Evolutionary conservation across 2,329 filamentous ascomycete genomes (phyloP).

Genomic region (Thelonectria blattea): DNA sequence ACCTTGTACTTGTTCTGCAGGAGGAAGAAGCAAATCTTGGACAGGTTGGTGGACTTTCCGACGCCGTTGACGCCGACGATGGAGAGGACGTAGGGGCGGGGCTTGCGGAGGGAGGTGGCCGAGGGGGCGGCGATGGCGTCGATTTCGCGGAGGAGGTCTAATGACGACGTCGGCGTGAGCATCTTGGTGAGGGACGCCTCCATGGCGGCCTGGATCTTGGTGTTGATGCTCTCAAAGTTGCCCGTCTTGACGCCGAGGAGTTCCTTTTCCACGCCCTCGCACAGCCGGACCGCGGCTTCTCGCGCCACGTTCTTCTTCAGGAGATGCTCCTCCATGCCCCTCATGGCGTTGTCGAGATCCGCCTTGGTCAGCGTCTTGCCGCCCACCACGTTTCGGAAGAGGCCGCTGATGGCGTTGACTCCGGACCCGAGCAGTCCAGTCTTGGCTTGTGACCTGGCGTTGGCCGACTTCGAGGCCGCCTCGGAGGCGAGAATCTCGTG

Average conservation of each 20-base stretch:
- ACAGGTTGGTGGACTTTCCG: slow-evolving; percentile 96
- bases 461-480: slow-evolving; percentile 60
- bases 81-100: slow-evolving; percentile 93
- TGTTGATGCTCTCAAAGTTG: slow-evolving; percentile 87
- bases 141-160: slow-evolving; percentile 94
- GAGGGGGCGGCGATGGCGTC: slow-evolving; percentile 75
- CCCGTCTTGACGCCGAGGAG: slow-evolving; percentile 89
- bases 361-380: slow-evolving; percentile 90
- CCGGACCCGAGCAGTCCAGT: slow-evolving; percentile 78
- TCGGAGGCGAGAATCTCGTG: slow-evolving; percentile 85
- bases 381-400: slow-evolving; percentile 94
- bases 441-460: slow-evolving; percentile 54
- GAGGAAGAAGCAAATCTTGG: slow-evolving; percentile 97
- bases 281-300: slow-evolving; percentile 89
- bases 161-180: slow-evolving; percentile 90
- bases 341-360: slow-evolving; percentile 90
- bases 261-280: slow-evolving; percentile 89
- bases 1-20: slow-evolving; percentile 97
- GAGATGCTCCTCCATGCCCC: slow-evolving; percentile 94
- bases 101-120: slow-evolving; percentile 64
- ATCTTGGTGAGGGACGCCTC: slow-evolving; percentile 93
- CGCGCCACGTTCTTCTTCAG: slow-evolving; percentile 95
- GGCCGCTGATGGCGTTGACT: slow-evolving; percentile 80
- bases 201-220: slow-evolving; percentile 85
- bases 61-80: slow-evolving; percentile 99